A percentile compares a stretch with the other conserved stretches of the same genome.
Conservation (phyloP, 2,329 filamentous ascomycete genomes). For the Arachnomyces sp. region DNA sequence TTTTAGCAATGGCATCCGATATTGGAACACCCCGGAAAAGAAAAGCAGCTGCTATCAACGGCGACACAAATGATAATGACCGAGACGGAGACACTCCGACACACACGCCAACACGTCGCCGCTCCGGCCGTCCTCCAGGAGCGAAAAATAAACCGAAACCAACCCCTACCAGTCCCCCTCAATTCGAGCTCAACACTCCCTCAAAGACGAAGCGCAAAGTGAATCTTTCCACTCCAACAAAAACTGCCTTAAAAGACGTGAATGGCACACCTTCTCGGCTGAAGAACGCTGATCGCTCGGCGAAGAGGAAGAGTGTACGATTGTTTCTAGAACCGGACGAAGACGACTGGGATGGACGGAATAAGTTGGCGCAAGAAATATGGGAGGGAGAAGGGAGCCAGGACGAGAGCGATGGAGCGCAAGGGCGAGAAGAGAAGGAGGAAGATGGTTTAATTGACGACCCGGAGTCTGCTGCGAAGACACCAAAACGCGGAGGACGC, state of each 20-base stretch:
- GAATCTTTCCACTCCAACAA: slow-evolving; percentile 36
- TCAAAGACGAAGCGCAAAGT: slow-evolving; percentile 29
- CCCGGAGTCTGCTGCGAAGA: slow-evolving; percentile 41
- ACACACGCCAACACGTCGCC: too few relatives aligned
- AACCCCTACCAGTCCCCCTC: too few relatives aligned
- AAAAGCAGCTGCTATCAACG: too few relatives aligned
- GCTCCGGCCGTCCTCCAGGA: too few relatives aligned
- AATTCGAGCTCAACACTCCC: slow-evolving; percentile 3
- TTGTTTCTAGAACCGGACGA: slow-evolving; percentile 70
- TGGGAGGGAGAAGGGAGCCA: slow-evolving; percentile 39
- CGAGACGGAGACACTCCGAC: too few relatives aligned
- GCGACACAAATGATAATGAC: too few relatives aligned
- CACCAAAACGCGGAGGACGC: slow-evolving; percentile 48
- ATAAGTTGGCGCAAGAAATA: slow-evolving; percentile 63
- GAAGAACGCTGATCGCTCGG: slow-evolving; percentile 73
- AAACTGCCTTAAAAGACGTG: slow-evolving; percentile 13
- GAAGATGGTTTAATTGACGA: slow-evolving; percentile 24
- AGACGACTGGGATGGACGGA: slow-evolving; percentile 58
- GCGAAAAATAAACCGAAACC: too few relatives aligned
- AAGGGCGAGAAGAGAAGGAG: slow-evolving; percentile 23
- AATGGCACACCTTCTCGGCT: slow-evolving; percentile 54
- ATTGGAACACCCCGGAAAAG: too few relatives aligned
- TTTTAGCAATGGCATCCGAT: too few relatives aligned
- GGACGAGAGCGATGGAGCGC: slow-evolving; percentile 24
- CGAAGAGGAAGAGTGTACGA: slow-evolving; percentile 74